phyloP scores from a whole-genome alignment of 2,329 filamentous ascomycete genomes.

The Pseudogymnoascus sp. region DNA sequence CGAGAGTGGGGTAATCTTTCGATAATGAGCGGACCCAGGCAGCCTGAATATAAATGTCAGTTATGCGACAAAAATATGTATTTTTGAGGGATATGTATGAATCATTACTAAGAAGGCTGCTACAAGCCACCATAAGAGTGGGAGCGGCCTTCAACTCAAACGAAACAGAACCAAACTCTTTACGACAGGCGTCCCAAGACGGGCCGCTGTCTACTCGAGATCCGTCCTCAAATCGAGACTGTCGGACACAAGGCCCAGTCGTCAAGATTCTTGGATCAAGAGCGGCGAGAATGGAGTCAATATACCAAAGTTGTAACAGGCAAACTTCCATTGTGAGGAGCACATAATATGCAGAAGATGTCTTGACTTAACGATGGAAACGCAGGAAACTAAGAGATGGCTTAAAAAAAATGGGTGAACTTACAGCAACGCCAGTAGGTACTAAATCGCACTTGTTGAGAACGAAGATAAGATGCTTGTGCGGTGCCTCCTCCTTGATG shows the following conservation, averaged over 20 bases:
- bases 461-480: constrained; percentile 90
- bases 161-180: constrained; percentile 65
- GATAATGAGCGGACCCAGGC: constrained; percentile 85
- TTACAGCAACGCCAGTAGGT: constrained; percentile 88
- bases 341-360: constrained; percentile 56
- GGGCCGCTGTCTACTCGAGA: constrained; percentile 64
- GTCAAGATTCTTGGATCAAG: constrained; percentile 38
- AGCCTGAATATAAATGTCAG: constrained; percentile 52
- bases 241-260: not conserved
- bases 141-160: constrained; percentile 95
- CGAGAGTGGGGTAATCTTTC: constrained; percentile 86
- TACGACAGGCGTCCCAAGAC: constrained; percentile 80
- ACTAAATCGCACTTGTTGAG: constrained; percentile 91
- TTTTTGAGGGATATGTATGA: constrained; percentile 59
- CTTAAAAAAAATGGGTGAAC: constrained; percentile 37
- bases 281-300: constrained; percentile 61
- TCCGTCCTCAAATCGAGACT: constrained; percentile 36
- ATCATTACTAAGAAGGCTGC: constrained; percentile 98
- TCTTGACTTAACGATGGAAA: constrained; percentile 77
- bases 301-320: constrained; percentile 99
- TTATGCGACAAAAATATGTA: constrained; percentile 16
- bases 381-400: constrained; percentile 14
- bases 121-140: constrained; percentile 54
- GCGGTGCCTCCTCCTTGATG: constrained; percentile 82
- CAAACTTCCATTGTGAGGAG: constrained; percentile 63